Evolutionary conservation across 75 land plant genomes (phyloP).

Genomic region (Cryptomeria japonica): DNA sequence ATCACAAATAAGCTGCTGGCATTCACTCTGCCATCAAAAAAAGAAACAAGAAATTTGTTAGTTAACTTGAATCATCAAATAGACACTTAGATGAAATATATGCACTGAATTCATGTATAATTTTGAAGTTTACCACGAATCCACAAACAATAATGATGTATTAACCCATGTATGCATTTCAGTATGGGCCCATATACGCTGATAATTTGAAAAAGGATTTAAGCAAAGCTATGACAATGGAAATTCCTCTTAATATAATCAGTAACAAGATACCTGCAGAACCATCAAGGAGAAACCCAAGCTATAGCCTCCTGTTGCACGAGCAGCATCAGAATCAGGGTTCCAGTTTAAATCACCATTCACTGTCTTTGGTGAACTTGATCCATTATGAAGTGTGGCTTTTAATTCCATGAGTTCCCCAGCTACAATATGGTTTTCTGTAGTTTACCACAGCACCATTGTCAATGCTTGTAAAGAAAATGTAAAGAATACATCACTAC

Average conservation of each 20-base stretch:
- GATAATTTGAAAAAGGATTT: not conserved
- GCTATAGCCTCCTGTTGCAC: conserved; percentile 88
- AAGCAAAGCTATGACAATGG: conserved; percentile 2
- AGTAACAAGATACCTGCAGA: conserved; percentile 63
- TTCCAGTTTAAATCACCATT: conserved; percentile 63
- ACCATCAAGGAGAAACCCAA: conserved; percentile 89
- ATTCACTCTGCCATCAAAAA: conserved; percentile 82
- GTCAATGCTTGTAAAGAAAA: not conserved
- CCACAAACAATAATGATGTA: not conserved
- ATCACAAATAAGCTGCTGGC: conserved; percentile 99
- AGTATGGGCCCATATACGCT: not conserved
- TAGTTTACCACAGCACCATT: not conserved
- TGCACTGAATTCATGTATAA: not conserved
- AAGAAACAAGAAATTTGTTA: not conserved
- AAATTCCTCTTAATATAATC: not conserved
- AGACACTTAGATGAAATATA: not conserved
- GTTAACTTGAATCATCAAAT: not conserved
- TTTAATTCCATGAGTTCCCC: conserved; percentile 90
- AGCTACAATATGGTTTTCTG: conserved; percentile 95
- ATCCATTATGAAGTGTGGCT: conserved; percentile 35
- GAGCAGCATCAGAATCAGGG: conserved; percentile 76
- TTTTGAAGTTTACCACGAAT: not conserved
- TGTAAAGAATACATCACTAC: not conserved
- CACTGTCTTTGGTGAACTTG: conserved; percentile 47
- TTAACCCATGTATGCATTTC: not conserved